Evolutionary conservation across 192 early-diverging fungal genomes (phyloP).

Genomic region (Dimargaris cristalligena): DNA sequence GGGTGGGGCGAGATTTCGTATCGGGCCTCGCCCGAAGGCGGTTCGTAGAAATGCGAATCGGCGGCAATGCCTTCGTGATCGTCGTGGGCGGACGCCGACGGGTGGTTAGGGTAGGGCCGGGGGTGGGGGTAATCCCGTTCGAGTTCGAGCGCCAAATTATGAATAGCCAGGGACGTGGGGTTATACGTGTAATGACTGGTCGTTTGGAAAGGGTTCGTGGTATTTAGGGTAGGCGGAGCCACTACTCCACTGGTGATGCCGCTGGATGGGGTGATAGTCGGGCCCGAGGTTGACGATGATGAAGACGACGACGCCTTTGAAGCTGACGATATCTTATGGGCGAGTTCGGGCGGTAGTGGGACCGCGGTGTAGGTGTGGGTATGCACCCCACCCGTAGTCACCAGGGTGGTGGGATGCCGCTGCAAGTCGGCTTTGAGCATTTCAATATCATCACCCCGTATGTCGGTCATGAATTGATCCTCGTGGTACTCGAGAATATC

Average conservation of each 20-base stretch:
- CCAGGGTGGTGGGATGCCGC: not conserved
- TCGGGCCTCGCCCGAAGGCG: not conserved
- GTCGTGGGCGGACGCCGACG: not conserved
- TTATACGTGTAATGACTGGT: not conserved
- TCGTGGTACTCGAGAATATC: conserved; percentile 10
- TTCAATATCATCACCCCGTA: conserved; percentile 6
- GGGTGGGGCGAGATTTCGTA: not conserved
- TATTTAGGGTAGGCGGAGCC: not conserved
- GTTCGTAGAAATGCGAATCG: not conserved
- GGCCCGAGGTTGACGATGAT: not conserved
- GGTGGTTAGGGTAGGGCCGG: not conserved
- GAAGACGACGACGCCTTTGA: not conserved
- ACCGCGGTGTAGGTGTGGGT: not conserved
- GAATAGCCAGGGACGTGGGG: not conserved
- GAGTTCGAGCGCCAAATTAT: not conserved
- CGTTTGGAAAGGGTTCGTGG: not conserved
- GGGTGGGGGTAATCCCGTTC: not conserved
- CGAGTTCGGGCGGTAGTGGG: not conserved
- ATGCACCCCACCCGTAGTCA: not conserved
- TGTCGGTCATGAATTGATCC: not conserved
- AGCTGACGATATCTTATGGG: not conserved
- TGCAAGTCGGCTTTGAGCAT: not conserved
- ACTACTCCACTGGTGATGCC: not conserved
- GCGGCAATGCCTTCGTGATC: not conserved
- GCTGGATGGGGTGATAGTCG: not conserved